Evolutionary conservation across 148 eudicot genomes (phyloP).

Genomic region (Silene latifolia): DNA sequence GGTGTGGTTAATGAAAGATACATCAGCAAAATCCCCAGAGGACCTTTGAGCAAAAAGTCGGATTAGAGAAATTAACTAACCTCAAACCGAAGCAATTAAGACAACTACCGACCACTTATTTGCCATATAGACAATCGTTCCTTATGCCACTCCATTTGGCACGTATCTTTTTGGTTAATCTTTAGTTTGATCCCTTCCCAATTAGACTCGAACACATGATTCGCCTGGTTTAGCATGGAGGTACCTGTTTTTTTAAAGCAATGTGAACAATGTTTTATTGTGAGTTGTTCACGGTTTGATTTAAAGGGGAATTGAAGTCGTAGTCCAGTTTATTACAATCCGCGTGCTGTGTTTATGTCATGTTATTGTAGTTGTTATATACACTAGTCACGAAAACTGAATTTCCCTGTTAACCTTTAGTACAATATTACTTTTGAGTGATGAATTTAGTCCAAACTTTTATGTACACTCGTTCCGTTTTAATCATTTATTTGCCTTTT

Average conservation of each 20-base stretch:
- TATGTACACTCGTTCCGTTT: neutral
- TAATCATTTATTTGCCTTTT: too few species aligned
- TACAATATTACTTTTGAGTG: neutral
- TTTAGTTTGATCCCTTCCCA: neutral
- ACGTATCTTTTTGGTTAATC: slow-evolving; percentile 8
- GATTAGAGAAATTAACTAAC: slow-evolving; percentile 34
- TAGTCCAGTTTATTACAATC: neutral
- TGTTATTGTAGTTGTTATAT: neutral
- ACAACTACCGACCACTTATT: slow-evolving; percentile 4
- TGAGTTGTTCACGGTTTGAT: slow-evolving; percentile 25
- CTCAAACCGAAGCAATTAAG: slow-evolving; percentile 6
- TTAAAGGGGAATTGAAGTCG: slow-evolving; percentile 15
- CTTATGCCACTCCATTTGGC: slow-evolving; percentile 15
- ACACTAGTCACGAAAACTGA: neutral
- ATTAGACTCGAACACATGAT: slow-evolving; percentile 14
- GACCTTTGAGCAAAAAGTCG: slow-evolving; percentile 53
- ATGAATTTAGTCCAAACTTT: neutral
- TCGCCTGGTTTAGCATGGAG: slow-evolving; percentile 19
- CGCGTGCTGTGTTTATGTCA: neutral
- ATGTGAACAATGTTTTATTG: slow-evolving; percentile 21
- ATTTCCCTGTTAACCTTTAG: neutral
- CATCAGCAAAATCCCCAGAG: slow-evolving; percentile 66
- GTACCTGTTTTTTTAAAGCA: slow-evolving; percentile 25
- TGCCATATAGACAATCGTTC: neutral
- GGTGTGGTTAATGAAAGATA: slow-evolving; percentile 64